These are phyloP conservation scores for Dictyostelium citrinum DNA, from an alignment of 78 protist genomes.

Conservation along the genomic window DNA sequence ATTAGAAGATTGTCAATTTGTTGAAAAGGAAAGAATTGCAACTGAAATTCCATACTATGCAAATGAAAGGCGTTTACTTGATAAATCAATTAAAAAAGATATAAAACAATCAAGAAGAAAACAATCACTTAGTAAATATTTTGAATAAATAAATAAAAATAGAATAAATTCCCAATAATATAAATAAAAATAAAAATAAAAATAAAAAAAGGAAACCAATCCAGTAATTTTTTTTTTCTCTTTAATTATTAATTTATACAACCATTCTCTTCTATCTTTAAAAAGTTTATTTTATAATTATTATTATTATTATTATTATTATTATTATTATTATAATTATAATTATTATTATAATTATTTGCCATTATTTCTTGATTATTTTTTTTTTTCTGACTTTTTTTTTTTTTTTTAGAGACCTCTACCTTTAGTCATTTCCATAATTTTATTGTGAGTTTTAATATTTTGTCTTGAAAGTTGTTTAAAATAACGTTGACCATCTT, in stretches of 20 bases:
- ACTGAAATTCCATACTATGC: slow-evolving; percentile 48
- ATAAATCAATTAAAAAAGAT: background rate
- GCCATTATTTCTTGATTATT: background rate
- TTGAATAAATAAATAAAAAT: background rate
- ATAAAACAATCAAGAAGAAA: slow-evolving; percentile 26
- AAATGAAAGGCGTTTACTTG: slow-evolving; percentile 20
- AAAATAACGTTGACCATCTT: slow-evolving; percentile 51
- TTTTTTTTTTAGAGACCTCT: slow-evolving; percentile 42
- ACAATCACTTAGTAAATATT: background rate
- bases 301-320: too few relatives aligned
- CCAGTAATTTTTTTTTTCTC: background rate
- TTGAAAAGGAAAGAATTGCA: slow-evolving; percentile 58
- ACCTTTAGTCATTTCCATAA: slow-evolving; percentile 59
- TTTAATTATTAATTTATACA: background rate
- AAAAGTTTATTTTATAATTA: too few relatives aligned
- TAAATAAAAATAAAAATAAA: too few relatives aligned
- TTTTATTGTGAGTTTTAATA: slow-evolving; percentile 35
- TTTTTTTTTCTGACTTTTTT: background rate
- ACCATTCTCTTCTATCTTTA: too few relatives aligned
- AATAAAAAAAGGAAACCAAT: background rate
- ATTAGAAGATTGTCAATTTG: background rate
- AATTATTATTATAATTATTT: too few relatives aligned
- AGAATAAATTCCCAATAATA: too few relatives aligned
- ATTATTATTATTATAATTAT: too few relatives aligned
- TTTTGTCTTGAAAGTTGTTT: slow-evolving; percentile 41